A percentile compares a stretch with the other conserved stretches of the same genome.
Evolutionary conservation across 2,329 filamentous ascomycete genomes (phyloP).

Genomic region (Nigrograna mackinnonii): DNA sequence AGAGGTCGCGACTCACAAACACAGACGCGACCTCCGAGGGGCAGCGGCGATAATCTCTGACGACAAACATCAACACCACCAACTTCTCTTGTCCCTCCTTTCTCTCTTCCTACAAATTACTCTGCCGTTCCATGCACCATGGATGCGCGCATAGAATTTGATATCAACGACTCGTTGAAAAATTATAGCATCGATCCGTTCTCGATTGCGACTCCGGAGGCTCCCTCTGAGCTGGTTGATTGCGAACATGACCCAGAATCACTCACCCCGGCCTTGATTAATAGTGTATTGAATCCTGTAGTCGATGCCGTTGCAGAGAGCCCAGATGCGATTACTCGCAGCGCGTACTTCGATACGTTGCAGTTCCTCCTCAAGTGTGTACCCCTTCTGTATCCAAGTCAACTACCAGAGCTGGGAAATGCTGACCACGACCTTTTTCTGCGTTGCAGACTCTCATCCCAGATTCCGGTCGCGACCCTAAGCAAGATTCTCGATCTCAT

Average conservation of each 20-base stretch:
- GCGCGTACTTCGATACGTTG: conserved; percentile 83
- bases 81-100: conserved; percentile 8
- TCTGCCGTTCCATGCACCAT: conserved; percentile 55
- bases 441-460: conserved; percentile 75
- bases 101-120: conserved; percentile 12
- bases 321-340: conserved; percentile 82
- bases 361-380: conserved; percentile 97
- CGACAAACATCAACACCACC: too few species aligned
- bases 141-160: conserved; percentile 73
- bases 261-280: conserved; percentile 76
- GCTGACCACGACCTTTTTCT: conserved; percentile 66
- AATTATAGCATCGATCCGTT: conserved; percentile 93
- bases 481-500: conserved; percentile 93
- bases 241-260: conserved; percentile 91
- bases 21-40: too few species aligned
- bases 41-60: too few species aligned
- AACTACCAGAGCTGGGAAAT: conserved; percentile 36
- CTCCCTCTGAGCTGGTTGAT: conserved; percentile 79
- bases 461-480: conserved; percentile 78
- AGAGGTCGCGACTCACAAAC: too few species aligned
- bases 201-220: conserved; percentile 82
- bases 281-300: conserved; percentile 86
- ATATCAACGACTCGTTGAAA: conserved; percentile 96
- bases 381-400: conserved; percentile 53
- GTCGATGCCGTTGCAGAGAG: conserved; percentile 90